phyloP scores from a whole-genome alignment of 2,329 filamentous ascomycete species.

The Colletotrichum falcatum region DNA sequence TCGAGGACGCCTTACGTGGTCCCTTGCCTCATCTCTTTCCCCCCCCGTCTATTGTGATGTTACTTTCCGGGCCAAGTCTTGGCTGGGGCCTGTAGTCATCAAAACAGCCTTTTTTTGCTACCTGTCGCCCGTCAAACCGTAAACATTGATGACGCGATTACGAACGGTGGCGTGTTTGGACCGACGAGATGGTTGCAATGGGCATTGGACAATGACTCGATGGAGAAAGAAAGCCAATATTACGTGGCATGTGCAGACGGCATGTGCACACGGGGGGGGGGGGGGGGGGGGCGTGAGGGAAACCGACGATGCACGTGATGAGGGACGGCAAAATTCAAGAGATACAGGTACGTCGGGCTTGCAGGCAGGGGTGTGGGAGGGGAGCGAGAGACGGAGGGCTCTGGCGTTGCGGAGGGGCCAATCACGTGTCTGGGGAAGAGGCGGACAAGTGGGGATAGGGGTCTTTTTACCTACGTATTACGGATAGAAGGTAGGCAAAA shows the following conservation, averaged over 20 bases:
- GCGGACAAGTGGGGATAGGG: background rate
- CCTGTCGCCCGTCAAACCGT: background rate
- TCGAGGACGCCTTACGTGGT: background rate
- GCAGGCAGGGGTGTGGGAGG: too few relatives aligned
- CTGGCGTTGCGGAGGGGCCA: conserved; percentile 5
- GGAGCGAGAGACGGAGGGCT: background rate
- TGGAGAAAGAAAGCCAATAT: background rate
- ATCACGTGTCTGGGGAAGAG: background rate
- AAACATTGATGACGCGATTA: background rate
- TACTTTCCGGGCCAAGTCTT: background rate
- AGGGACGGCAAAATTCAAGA: too few relatives aligned
- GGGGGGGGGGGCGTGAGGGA: too few relatives aligned
- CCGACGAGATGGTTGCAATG: background rate
- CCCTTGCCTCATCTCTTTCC: background rate
- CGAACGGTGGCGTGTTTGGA: background rate
- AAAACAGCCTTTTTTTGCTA: background rate
- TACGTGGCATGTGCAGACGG: background rate
- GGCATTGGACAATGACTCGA: background rate
- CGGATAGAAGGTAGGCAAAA: background rate
- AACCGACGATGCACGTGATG: background rate
- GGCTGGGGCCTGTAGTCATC: background rate
- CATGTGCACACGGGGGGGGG: too few relatives aligned
- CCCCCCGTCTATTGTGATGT: too few relatives aligned
- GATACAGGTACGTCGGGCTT: too few relatives aligned
- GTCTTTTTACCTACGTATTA: background rate